Evolutionary conservation across 164 flowering plant genomes (phyloP).

Genomic region (Berberis vulgaris): DNA sequence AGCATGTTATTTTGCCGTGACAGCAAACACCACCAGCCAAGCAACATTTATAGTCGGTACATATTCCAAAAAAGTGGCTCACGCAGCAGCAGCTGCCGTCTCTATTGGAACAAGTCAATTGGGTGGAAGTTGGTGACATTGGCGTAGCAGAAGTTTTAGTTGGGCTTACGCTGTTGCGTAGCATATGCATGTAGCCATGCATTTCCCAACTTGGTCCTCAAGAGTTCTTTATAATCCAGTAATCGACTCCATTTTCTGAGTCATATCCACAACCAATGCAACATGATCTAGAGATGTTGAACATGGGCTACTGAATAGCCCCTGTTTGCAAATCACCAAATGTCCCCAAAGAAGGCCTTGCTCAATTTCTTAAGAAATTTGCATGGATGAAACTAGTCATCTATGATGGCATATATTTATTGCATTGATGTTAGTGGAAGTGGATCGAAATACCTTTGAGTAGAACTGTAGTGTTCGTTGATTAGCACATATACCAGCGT

Average conservation of each 20-base stretch:
- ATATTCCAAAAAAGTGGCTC: constrained; percentile 29
- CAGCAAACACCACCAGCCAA: constrained; percentile 73
- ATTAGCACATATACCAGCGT: constrained; percentile 89
- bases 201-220: constrained; percentile 75
- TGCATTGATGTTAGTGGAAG: constrained; percentile 27
- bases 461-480: constrained; percentile 76
- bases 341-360: not conserved
- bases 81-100: constrained; percentile 79
- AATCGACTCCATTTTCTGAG: constrained; percentile 64
- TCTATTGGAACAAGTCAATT: constrained; percentile 38
- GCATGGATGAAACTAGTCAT: constrained; percentile 80
- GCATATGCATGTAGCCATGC: constrained; percentile 71
- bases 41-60: constrained; percentile 81
- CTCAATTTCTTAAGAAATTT: constrained; percentile 16
- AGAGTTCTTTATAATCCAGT: constrained; percentile 87
- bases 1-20: constrained; percentile 58
- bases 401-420: constrained; percentile 77
- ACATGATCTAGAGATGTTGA: constrained; percentile 79
- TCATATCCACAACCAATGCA: constrained; percentile 67
- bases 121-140: constrained; percentile 86
- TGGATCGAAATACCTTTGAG: constrained; percentile 45
- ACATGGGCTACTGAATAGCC: constrained; percentile 75
- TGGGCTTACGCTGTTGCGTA: constrained; percentile 36
- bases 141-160: constrained; percentile 79
- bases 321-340: constrained; percentile 26